Conservation (phyloP, 164 flowering plant species). For the Umbellularia californica region DNA sequence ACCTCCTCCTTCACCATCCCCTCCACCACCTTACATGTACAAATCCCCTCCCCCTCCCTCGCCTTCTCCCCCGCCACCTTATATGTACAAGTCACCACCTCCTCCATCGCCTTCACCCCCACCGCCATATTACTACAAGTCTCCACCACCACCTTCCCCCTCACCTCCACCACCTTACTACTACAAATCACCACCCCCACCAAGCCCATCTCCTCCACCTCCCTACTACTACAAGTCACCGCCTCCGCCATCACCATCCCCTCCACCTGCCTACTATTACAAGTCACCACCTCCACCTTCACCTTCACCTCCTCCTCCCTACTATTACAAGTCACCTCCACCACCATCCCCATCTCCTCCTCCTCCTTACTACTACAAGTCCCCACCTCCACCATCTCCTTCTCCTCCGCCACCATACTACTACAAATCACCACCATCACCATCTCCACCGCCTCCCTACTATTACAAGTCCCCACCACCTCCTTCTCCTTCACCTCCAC, state of each 20-base stretch:
- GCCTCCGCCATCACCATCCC: slow-evolving; percentile 29
- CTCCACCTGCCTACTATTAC: slow-evolving; percentile 16
- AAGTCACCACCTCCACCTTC: slow-evolving; percentile 23
- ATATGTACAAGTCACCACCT: too few species aligned
- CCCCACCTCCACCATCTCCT: slow-evolving; percentile 22
- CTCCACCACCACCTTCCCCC: slow-evolving; percentile 20
- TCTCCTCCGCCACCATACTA: slow-evolving; percentile 28
- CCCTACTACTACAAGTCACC: slow-evolving; percentile 23
- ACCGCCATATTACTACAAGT: slow-evolving; percentile 9
- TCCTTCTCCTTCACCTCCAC: slow-evolving; percentile 24
- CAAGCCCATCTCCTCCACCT: slow-evolving; percentile 16
- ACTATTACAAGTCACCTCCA: slow-evolving; percentile 23
- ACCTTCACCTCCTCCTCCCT: slow-evolving; percentile 18
- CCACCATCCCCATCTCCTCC: slow-evolving; percentile 26
- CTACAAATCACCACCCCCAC: slow-evolving; percentile 27
- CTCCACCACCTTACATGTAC: neutral
- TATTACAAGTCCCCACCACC: slow-evolving; percentile 32
- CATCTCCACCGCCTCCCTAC: slow-evolving; percentile 20
- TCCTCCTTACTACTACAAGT: slow-evolving; percentile 32
- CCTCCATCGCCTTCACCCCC: too few species aligned
- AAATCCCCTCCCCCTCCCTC: neutral
- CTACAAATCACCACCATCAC: slow-evolving; percentile 18
- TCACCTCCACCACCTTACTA: slow-evolving; percentile 35
- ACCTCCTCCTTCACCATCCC: slow-evolving; percentile 29
- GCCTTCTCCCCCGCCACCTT: neutral